Evolutionary conservation across 768 basidiomycete species (phyloP), one percentile per base, ranked within the genome.

Genomic region (Paxillus rubicundulus): DNA sequence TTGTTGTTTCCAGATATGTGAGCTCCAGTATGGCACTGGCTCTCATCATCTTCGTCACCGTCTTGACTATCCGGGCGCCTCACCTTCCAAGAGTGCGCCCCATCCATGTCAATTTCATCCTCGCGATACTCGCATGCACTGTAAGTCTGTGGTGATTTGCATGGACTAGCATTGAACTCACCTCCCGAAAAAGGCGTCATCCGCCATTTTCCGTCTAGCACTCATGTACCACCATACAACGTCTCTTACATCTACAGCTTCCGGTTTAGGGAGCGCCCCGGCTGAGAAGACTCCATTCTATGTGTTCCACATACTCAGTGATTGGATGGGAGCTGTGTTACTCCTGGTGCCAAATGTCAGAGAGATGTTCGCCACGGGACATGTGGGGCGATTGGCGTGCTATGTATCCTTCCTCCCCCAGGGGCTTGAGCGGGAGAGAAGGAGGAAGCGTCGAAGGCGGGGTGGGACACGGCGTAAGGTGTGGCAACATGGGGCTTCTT

Each of bases 231-330:
- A 70, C 47, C 61, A 40, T 37, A 71, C 69, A 2, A 64, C 62
- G 7, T 73, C 74, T 2, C 59, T 76, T n/a, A 53, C 52, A 2
- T 74, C 67, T 0, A 53, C 28, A 5, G 64, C 56, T 10, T 67
- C 71, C 14, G 60, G 60, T 16, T 63, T 70, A 0, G 61, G 71
- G n/a, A 74, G 75, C 56, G 69, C 65, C 13, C 46, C 61, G 2
- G 47, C 47, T 13, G 71, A 67, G 20, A 78, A 78, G 60, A 69
- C 69, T 1, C 52, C 59, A 0, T 78, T 79, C 57, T 79, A 79
- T 52, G 56, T 77, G 12, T 72, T 76, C 50, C 76, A 78, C 47
- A 64, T 72, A n/a, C 57, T 77, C 4, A 76, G 76, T 2, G 77
- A 78, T 53, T 77, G 74, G 74, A 34, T 75, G 20, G 62, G 67